These are phyloP conservation scores for Truncatella angustata DNA, from an alignment of 2,329 filamentous ascomycete species.

Conservation along the genomic window DNA sequence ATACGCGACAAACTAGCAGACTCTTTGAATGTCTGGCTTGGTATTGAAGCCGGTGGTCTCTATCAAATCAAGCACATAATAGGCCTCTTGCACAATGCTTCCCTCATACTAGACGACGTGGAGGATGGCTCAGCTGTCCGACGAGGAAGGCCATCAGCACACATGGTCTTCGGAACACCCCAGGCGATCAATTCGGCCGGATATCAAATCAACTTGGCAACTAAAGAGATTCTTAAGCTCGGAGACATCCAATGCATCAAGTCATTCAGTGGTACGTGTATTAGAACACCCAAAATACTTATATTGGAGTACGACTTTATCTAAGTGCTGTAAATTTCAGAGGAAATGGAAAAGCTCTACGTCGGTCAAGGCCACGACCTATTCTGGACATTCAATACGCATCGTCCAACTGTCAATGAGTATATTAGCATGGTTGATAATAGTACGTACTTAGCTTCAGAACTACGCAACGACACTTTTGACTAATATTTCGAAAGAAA, in stretches of 20 bases:
- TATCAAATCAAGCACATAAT: constrained; percentile 24
- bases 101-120: constrained; percentile 42
- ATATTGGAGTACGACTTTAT: no score
- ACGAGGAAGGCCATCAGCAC: constrained; percentile 44
- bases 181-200: constrained; percentile 52
- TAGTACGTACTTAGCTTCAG: not conserved
- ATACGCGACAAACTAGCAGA: constrained; percentile 21
- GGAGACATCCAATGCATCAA: no score
- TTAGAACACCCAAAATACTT: no score
- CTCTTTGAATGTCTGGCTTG: constrained; percentile 28
- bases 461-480: not conserved
- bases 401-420: constrained; percentile 42
- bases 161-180: constrained; percentile 46
- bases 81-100: constrained; percentile 24
- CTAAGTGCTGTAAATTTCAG: not conserved
- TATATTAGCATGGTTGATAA: constrained; percentile 46
- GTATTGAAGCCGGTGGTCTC: constrained; percentile 18
- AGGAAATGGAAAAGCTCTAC: constrained; percentile 29
- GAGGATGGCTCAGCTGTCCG: constrained; percentile 46
- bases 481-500: constrained; percentile 36
- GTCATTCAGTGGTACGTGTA: no score
- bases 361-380: constrained; percentile 46
- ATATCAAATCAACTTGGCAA: constrained; percentile 40
- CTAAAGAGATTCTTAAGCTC: not conserved
- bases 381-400: constrained; percentile 44